These are phyloP conservation scores for Pulicaria dysenterica DNA, from an alignment of 129 eudicot species.

Conservation along the genomic window DNA sequence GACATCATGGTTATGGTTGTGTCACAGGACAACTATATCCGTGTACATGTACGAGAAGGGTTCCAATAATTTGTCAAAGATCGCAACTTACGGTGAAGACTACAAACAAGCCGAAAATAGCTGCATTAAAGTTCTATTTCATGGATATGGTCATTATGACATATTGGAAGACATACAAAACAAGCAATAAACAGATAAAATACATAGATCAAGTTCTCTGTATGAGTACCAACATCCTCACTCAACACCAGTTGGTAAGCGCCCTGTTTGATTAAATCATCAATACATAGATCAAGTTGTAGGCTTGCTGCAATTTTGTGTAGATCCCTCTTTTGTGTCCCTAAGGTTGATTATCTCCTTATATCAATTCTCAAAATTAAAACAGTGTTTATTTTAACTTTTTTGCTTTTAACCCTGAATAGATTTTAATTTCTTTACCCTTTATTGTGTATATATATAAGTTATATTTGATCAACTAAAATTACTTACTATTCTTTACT, in stretches of 20 bases:
- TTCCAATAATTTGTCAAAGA: slow-evolving; percentile 43
- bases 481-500: too few species aligned
- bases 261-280: not conserved
- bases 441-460: too few species aligned
- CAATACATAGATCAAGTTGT: not conserved
- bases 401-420: too few species aligned
- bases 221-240: not conserved
- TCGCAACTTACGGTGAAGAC: slow-evolving; percentile 76
- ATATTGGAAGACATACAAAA: slow-evolving; percentile 44
- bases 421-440: too few species aligned
- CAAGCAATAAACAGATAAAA: slow-evolving; percentile 5
- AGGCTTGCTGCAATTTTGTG: not conserved
- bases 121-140: slow-evolving; percentile 61
- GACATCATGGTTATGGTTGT: slow-evolving; percentile 21
- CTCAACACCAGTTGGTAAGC: not conserved
- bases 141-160: slow-evolving; percentile 84
- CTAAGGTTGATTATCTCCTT: not conserved
- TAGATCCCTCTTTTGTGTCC: not conserved
- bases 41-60: slow-evolving; percentile 61
- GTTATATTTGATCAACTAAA: too few species aligned
- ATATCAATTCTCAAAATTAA: not conserved
- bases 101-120: slow-evolving; percentile 43
- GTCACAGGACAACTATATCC: slow-evolving; percentile 61
- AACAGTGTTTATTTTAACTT: too few species aligned
- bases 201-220: not conserved